Percentiles rank a stretch among this genome's conserved stretches.
Conservation (phyloP, 306 rosid species). For the Prosopis cineraria region DNA sequence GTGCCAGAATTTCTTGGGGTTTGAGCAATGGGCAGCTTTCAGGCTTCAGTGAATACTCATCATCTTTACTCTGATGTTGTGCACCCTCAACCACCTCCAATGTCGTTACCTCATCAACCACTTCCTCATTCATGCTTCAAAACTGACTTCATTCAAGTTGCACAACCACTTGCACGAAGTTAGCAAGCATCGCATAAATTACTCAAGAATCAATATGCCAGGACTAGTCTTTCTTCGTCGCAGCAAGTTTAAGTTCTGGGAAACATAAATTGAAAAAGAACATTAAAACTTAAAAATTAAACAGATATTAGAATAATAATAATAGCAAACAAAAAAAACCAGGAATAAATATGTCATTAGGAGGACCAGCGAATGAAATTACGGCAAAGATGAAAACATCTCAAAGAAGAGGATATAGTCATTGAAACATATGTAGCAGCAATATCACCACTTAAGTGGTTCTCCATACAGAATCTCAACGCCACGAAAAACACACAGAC, state of each 20-base stretch:
- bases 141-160: constrained; percentile 38
- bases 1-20: constrained; percentile 48
- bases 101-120: constrained; percentile 54
- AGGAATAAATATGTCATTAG: neutral
- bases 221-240: neutral
- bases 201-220: neutral
- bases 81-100: constrained; percentile 51
- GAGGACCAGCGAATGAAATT: neutral
- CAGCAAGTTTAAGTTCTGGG: constrained; percentile 25
- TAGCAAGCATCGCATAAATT: constrained; percentile 31
- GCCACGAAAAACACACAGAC: neutral
- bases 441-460: neutral
- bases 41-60: constrained; percentile 38
- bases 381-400: neutral
- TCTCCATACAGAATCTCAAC: constrained; percentile 8
- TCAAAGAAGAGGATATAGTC: neutral
- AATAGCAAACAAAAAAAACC: neutral
- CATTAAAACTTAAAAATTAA: neutral
- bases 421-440: neutral
- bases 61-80: constrained; percentile 58
- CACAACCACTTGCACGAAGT: constrained; percentile 34
- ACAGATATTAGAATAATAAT: neutral
- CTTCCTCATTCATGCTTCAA: constrained; percentile 62
- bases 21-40: constrained; percentile 42
- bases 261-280: constrained; percentile 13